phyloP scores from a whole-genome alignment of 768 basidiomycete genomes.

The Boletus subparvulus region DNA sequence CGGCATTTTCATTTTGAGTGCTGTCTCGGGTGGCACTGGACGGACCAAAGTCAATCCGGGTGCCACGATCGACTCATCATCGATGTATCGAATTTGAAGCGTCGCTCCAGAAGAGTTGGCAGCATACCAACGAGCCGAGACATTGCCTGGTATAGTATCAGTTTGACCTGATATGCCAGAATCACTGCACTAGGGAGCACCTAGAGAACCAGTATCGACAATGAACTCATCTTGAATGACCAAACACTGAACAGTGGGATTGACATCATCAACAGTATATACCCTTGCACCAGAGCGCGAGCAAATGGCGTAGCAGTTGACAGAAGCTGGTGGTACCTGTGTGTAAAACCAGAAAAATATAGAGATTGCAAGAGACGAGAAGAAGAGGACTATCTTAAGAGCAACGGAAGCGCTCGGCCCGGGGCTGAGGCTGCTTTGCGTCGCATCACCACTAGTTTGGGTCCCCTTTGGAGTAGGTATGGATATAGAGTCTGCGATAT shows the following conservation, averaged over 20 bases:
- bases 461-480: background rate
- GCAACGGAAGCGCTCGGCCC: background rate
- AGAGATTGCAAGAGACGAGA: conserved; percentile 7
- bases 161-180: background rate
- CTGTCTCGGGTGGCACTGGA: conserved; percentile 7
- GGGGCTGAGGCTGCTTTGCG: background rate
- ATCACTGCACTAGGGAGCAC: conserved; percentile 32
- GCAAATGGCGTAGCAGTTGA: conserved; percentile 59
- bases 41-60: conserved; percentile 67
- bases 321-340: conserved; percentile 7
- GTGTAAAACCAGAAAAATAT: conserved; percentile 10
- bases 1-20: background rate
- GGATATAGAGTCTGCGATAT: background rate
- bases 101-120: conserved; percentile 22
- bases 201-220: conserved; percentile 51
- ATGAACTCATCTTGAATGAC: conserved; percentile 54
- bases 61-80: conserved; percentile 58
- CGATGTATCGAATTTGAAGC: conserved; percentile 48
- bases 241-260: conserved; percentile 59
- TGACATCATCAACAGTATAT: conserved; percentile 64
- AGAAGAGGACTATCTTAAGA: conserved; percentile 2
- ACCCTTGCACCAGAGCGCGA: conserved; percentile 50
- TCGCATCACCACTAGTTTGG: background rate
- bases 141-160: conserved; percentile 35
- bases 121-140: conserved; percentile 41